Evolutionary conservation across 352 stramenopile species (phyloP).

Genomic region (Blastocystis sp.): DNA sequence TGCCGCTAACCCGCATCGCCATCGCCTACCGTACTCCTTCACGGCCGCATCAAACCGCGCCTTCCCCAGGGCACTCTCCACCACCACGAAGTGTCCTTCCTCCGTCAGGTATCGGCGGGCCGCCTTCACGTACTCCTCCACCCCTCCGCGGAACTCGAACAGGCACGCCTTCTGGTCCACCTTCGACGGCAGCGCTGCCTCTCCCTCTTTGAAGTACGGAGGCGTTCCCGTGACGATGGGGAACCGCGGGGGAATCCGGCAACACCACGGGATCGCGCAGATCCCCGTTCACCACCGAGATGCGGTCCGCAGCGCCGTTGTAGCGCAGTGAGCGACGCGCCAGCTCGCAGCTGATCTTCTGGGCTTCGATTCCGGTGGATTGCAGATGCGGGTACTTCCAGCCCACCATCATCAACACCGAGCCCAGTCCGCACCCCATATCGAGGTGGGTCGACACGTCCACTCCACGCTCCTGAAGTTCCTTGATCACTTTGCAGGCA

Average conservation of each 20-base stretch:
- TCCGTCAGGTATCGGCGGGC: slow-evolving; percentile 70
- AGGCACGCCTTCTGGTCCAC: slow-evolving; percentile 72
- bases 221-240: slow-evolving; percentile 77
- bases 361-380: slow-evolving; percentile 72
- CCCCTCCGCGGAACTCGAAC: slow-evolving; percentile 77
- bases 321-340: slow-evolving; percentile 70
- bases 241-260: slow-evolving; percentile 69
- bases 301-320: slow-evolving; percentile 67
- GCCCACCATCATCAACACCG: slow-evolving; percentile 76
- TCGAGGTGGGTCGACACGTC: slow-evolving; percentile 70
- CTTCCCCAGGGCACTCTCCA: slow-evolving; percentile 54
- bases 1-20: background rate
- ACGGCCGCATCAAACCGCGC: slow-evolving; percentile 48
- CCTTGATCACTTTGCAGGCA: slow-evolving; percentile 68
- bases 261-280: slow-evolving; percentile 67
- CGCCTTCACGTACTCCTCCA: slow-evolving; percentile 76
- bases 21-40: background rate
- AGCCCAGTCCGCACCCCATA: slow-evolving; percentile 76
- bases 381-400: slow-evolving; percentile 68
- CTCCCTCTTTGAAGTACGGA: slow-evolving; percentile 74
- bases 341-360: slow-evolving; percentile 68
- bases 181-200: slow-evolving; percentile 66
- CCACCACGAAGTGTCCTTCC: slow-evolving; percentile 60
- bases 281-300: slow-evolving; percentile 68
- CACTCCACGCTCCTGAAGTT: background rate